phyloP scores from a whole-genome alignment of 2,329 filamentous ascomycete species.

The Stagonosporopsis chrysanthemi region DNA sequence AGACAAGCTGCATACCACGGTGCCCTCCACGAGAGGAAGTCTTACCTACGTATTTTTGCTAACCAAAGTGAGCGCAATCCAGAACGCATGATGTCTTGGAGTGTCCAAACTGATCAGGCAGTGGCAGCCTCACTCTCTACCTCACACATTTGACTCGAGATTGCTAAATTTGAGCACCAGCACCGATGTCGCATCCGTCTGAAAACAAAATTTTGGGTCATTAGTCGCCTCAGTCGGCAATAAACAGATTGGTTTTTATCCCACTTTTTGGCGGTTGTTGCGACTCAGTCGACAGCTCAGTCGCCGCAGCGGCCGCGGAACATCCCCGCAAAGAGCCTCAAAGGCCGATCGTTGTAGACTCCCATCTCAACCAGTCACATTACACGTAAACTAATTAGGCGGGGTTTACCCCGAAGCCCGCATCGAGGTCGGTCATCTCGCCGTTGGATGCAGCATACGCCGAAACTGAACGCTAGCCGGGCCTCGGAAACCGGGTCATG shows the following conservation, averaged over 20 bases:
- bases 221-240: constrained; percentile 7
- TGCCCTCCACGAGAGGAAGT: not conserved
- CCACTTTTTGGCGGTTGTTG: not conserved
- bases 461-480: constrained; percentile 17
- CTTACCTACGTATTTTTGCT: not conserved
- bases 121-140: constrained; percentile 7
- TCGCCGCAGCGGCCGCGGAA: constrained; percentile 19
- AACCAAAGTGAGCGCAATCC: not conserved
- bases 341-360: constrained; percentile 7
- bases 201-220: not conserved
- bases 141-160: not conserved
- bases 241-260: not conserved
- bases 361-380: constrained; percentile 3
- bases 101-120: not conserved
- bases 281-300: constrained; percentile 4
- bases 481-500: constrained; percentile 19
- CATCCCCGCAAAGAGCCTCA: constrained; percentile 14
- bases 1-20: constrained; percentile 2
- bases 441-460: constrained; percentile 19
- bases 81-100: constrained; percentile 1
- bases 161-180: constrained; percentile 10
- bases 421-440: constrained; percentile 23
- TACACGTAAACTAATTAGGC: constrained; percentile 14
- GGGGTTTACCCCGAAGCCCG: constrained; percentile 25
- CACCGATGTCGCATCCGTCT: not conserved